Evolutionary conservation across 2,329 filamentous ascomycete species (phyloP).

Genomic region (Fusarium nematophilum): DNA sequence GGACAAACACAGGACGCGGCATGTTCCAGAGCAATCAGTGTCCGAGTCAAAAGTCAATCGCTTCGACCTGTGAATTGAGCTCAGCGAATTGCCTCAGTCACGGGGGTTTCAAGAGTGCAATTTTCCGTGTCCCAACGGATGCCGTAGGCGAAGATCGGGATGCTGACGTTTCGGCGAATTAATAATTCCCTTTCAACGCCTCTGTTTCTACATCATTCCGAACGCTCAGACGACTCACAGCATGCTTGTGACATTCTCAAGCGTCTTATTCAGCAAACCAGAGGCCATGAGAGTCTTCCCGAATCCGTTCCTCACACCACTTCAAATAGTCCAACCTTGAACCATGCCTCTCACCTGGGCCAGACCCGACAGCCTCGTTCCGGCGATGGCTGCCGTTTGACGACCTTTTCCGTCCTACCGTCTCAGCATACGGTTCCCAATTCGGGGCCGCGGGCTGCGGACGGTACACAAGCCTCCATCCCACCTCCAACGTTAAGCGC

Average conservation of each 20-base stretch:
- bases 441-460: background rate
- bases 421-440: slow-evolving; percentile 36
- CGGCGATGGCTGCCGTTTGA: slow-evolving; percentile 23
- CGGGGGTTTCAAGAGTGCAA: background rate
- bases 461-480: too few relatives aligned
- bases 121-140: too few relatives aligned
- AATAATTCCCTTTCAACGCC: too few relatives aligned
- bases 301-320: slow-evolving; percentile 7
- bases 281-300: too few relatives aligned
- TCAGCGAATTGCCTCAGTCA: background rate
- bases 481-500: slow-evolving; percentile 16
- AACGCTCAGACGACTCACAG: background rate
- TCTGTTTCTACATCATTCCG: too few relatives aligned
- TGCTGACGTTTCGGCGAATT: background rate
- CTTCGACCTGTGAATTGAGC: background rate
- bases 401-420: slow-evolving; percentile 9
- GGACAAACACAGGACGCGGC: background rate
- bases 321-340: background rate
- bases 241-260: background rate
- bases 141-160: background rate
- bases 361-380: slow-evolving; percentile 9
- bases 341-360: slow-evolving; percentile 9
- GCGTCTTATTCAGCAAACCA: background rate
- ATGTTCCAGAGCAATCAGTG: slow-evolving; percentile 1
- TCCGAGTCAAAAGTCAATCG: background rate